Conservation (phyloP, 2,329 filamentous ascomycete genomes). For the Lasiodiplodia citricola region DNA sequence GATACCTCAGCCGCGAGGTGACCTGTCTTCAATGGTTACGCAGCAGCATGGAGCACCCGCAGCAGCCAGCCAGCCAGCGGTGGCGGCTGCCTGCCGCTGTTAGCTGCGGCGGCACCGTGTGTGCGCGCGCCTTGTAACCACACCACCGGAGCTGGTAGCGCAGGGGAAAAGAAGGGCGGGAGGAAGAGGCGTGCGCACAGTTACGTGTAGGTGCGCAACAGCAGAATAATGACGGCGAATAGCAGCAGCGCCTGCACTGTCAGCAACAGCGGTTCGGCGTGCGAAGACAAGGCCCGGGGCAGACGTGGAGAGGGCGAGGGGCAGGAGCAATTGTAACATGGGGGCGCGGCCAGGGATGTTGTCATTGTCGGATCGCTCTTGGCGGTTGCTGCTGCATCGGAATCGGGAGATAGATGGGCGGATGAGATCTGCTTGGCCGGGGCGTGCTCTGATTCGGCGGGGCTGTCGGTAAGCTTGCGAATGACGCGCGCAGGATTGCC, state of each 20-base stretch:
- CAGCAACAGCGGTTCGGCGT: not conserved
- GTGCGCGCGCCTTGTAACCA: conserved; percentile 14
- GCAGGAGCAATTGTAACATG: not conserved
- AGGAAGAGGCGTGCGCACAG: not conserved
- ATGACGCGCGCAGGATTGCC: conserved; percentile 24
- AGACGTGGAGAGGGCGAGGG: not conserved
- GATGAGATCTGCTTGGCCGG: conserved; percentile 14
- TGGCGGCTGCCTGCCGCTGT: conserved; percentile 13
- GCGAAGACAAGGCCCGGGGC: not conserved
- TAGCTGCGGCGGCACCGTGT: conserved; percentile 13
- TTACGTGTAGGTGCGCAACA: not conserved
- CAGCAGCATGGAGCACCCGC: conserved; percentile 1
- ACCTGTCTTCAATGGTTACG: conserved; percentile 11
- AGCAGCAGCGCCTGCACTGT: not conserved
- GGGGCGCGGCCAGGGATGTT: not conserved
- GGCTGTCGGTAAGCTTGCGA: conserved; percentile 1
- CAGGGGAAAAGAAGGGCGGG: not conserved
- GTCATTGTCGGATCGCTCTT: conserved; percentile 6
- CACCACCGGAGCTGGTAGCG: not conserved
- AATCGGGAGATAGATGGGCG: conserved; percentile 12
- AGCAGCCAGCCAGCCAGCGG: not conserved
- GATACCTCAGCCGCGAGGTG: conserved; percentile 10
- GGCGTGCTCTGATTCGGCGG: conserved; percentile 8
- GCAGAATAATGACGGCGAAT: not conserved
- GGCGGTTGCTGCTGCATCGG: conserved; percentile 14